Percentiles rank a stretch among this genome's conserved stretches.
Conservation (phyloP, 208 protist genomes). For the Blastocrithidia nonstop region DNA sequence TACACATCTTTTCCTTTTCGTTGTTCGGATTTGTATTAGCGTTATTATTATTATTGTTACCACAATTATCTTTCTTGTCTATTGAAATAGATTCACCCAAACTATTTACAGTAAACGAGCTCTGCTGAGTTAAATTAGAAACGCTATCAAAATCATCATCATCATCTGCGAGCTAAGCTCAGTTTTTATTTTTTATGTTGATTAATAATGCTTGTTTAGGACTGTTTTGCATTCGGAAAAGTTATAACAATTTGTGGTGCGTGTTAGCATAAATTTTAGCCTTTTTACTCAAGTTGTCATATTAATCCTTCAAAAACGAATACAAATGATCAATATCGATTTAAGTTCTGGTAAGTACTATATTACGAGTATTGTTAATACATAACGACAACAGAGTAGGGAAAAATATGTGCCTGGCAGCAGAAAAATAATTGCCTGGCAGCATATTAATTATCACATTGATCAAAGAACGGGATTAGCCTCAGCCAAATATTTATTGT, state of each 20-base stretch:
- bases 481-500: slow-evolving; percentile 76
- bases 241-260: slow-evolving; percentile 27
- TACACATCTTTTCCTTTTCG: slow-evolving; percentile 61
- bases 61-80: too few species aligned
- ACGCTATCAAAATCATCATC: too few species aligned
- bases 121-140: too few species aligned
- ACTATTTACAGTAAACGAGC: too few species aligned
- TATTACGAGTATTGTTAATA: slow-evolving; percentile 31
- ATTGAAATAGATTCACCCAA: too few species aligned
- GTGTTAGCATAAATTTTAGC: slow-evolving; percentile 46
- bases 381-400: slow-evolving; percentile 49
- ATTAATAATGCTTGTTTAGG: slow-evolving; percentile 11
- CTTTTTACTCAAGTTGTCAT: slow-evolving; percentile 46
- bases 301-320: slow-evolving; percentile 52
- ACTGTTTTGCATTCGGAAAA: slow-evolving; percentile 17
- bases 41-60: too few species aligned
- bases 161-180: slow-evolving; percentile 31
- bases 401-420: slow-evolving; percentile 68
- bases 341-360: slow-evolving; percentile 32
- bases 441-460: slow-evolving; percentile 39
- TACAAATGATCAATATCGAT: slow-evolving; percentile 52
- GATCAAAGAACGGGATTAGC: slow-evolving; percentile 45
- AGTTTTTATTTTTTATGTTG: slow-evolving; percentile 19
- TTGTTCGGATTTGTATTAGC: too few species aligned
- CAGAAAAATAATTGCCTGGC: slow-evolving; percentile 70